Evolutionary conservation across 495 filamentous ascomycete species (phyloP).

Genomic region (Tetracladium marchalianum): DNA sequence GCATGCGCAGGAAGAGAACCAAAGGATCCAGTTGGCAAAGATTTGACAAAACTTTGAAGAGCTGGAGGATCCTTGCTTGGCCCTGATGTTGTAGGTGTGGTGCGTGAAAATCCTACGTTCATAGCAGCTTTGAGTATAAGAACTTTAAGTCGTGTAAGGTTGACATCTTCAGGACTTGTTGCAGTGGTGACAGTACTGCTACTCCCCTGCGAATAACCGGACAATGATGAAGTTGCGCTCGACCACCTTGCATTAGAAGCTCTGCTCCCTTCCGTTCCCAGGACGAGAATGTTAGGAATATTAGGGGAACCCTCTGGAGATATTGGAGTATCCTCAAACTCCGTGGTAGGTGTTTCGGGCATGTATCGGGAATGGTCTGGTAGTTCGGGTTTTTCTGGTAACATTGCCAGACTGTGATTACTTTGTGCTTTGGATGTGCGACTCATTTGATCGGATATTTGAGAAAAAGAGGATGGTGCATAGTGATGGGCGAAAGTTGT

Average conservation of each 20-base stretch:
- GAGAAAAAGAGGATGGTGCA: slow-evolving; percentile 14
- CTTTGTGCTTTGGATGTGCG: slow-evolving; percentile 7
- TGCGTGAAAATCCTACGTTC: slow-evolving; percentile 59
- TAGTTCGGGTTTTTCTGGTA: slow-evolving; percentile 17
- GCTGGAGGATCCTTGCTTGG: slow-evolving; percentile 25
- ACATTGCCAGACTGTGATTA: slow-evolving; percentile 11
- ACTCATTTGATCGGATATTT: slow-evolving; percentile 36
- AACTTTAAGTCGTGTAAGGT: slow-evolving; percentile 61
- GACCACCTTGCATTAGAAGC: slow-evolving; percentile 54
- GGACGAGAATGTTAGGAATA: slow-evolving; percentile 75
- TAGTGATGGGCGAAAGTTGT: slow-evolving; percentile 42
- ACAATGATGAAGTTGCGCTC: slow-evolving; percentile 63
- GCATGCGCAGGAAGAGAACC: slow-evolving; percentile 61
- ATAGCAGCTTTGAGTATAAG: slow-evolving; percentile 75
- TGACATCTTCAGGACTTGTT: slow-evolving; percentile 56
- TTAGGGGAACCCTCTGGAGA: slow-evolving; percentile 59
- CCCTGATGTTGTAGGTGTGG: slow-evolving; percentile 25
- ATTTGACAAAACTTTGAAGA: slow-evolving; percentile 62
- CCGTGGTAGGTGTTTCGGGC: slow-evolving; percentile 85
- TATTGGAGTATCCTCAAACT: slow-evolving; percentile 80
- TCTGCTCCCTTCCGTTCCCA: slow-evolving; percentile 51
- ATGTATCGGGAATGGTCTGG: slow-evolving; percentile 18
- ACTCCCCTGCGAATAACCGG: slow-evolving; percentile 62
- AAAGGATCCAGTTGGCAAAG: slow-evolving; percentile 67
- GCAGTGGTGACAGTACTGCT: slow-evolving; percentile 59